Evolutionary conservation across 176 grass and related monocot species (phyloP).

Genomic region (Calamus simplicifolius): DNA sequence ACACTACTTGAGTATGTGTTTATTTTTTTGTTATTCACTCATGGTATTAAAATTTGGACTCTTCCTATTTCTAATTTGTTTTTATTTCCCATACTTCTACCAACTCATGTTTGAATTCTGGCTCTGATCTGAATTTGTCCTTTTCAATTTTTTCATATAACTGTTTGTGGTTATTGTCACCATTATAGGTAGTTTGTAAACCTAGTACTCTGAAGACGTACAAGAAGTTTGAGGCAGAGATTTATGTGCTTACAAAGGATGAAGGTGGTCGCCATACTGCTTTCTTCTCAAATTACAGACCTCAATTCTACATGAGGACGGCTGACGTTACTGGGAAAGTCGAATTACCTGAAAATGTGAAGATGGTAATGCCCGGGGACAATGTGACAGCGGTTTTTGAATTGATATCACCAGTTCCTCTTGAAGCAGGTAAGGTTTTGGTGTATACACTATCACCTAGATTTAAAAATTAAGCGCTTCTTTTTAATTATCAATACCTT

Average conservation of each 20-base stretch:
- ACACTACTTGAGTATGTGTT: too few species aligned
- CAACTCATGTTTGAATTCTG: too few species aligned
- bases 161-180: neutral
- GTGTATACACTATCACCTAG: neutral
- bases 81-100: too few species aligned
- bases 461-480: too few species aligned
- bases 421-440: conserved; percentile 67
- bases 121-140: too few species aligned
- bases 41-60: too few species aligned
- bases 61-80: too few species aligned
- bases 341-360: conserved; percentile 36
- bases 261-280: conserved; percentile 90
- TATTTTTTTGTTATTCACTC: too few species aligned
- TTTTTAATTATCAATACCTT: too few species aligned
- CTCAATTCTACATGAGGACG: conserved; percentile 96
- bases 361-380: conserved; percentile 98
- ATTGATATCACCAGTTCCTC: conserved; percentile 73
- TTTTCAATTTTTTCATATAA: neutral
- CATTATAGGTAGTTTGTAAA: conserved; percentile 72
- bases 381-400: conserved; percentile 81
- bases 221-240: conserved; percentile 82
- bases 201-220: conserved; percentile 74
- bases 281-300: conserved; percentile 80
- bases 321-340: conserved; percentile 87
- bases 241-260: conserved; percentile 87